These are phyloP conservation scores for Sporothrix protearum DNA, from an alignment of 2,329 filamentous ascomycete species.

Conservation along the genomic window DNA sequence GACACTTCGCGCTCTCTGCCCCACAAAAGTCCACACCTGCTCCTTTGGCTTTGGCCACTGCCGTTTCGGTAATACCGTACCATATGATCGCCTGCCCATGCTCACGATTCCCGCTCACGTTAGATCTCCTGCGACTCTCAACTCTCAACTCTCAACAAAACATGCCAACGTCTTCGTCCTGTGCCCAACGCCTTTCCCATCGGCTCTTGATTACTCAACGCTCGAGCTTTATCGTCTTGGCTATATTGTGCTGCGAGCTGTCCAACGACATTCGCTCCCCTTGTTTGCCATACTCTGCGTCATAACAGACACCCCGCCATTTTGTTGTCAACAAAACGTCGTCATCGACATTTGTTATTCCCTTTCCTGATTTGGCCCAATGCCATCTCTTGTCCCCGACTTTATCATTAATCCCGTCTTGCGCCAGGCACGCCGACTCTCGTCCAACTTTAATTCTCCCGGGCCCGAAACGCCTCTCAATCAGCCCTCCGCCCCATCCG, in stretches of 20 bases:
- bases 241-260: background rate
- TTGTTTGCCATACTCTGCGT: background rate
- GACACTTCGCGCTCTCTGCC: background rate
- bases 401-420: conserved; percentile 64
- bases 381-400: conserved; percentile 62
- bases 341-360: background rate
- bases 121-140: background rate
- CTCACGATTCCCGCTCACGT: conserved; percentile 6
- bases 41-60: conserved; percentile 13
- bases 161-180: conserved; percentile 3
- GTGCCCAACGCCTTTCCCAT: background rate
- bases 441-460: conserved; percentile 38
- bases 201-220: background rate
- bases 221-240: background rate
- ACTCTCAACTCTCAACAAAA: conserved; percentile 1
- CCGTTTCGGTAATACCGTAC: background rate
- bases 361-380: conserved; percentile 34
- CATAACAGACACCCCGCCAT: background rate
- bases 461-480: conserved; percentile 38
- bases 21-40: background rate
- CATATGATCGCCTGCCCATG: background rate
- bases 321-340: background rate
- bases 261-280: background rate
- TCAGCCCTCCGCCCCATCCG: conserved; percentile 21
- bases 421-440: conserved; percentile 63